Conservation (phyloP, 345 rosid genomes). For the Trapa incisa region DNA sequence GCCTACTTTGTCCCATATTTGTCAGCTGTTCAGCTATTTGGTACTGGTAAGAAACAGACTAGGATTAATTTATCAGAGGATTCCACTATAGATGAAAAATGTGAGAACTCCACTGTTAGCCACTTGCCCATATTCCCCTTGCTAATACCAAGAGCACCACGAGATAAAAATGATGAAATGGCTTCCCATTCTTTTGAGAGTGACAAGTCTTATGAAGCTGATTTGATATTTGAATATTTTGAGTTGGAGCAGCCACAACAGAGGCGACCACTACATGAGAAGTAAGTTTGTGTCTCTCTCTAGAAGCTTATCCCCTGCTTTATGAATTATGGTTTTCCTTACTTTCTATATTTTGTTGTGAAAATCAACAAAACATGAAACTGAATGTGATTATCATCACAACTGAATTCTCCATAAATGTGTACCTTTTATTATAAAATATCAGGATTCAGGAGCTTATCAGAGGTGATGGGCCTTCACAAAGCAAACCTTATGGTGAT, state of each 20-base stretch:
- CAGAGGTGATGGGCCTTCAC: conserved; percentile 16
- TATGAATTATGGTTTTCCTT: neutral
- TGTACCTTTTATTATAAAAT: neutral
- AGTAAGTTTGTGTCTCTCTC: conserved; percentile 19
- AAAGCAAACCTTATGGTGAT: conserved; percentile 31
- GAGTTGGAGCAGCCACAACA: conserved; percentile 43
- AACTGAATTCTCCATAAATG: neutral
- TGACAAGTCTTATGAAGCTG: conserved; percentile 12
- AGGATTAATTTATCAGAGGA: neutral
- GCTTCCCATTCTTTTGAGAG: conserved; percentile 14
- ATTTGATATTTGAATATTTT: conserved; percentile 46
- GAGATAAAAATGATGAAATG: conserved; percentile 4
- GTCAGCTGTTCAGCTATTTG: conserved; percentile 48
- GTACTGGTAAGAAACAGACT: conserved; percentile 10
- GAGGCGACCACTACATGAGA: conserved; percentile 41
- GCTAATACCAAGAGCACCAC: conserved; percentile 26
- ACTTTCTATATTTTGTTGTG: neutral
- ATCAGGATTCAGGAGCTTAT: conserved; percentile 41
- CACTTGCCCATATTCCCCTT: conserved; percentile 20
- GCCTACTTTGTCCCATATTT: conserved; percentile 52
- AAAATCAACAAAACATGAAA: neutral
- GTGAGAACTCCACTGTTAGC: conserved; percentile 9
- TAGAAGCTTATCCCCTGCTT: neutral
- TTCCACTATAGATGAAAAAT: conserved; percentile 10
- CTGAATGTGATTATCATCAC: neutral